Evolutionary conservation across 2,329 filamentous ascomycete genomes (phyloP), one percentile per base, ranked within the genome.

Genomic region (Fulvia fulva): DNA sequence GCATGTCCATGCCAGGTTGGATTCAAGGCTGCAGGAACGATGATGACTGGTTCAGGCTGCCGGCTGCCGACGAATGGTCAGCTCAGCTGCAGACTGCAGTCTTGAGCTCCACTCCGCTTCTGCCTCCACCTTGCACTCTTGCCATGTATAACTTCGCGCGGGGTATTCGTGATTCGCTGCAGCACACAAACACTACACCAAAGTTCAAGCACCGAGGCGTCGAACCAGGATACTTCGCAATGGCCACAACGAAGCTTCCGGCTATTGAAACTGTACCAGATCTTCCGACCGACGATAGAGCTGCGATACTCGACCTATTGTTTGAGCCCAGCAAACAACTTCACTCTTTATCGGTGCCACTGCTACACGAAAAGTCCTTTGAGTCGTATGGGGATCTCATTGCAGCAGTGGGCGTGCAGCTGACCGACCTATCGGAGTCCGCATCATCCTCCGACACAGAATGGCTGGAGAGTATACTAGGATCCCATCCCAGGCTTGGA

Each of bases 311-410:
- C 51, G 89, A 95, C 75, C 80, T 86, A 3, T 86, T 96, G 59
- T 96, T 97, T 74, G 92, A 97, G 72, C 89, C 90, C 16, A 91
- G 87, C 55, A 78, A 82, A 0, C 83, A 87, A 52, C 84, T 97
- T 1, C 90, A 93, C 73, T 79, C 81, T 12, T 80, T 94, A 14
- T 83, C 89, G 16, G 72, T 90, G 5, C 88, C 89, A 1, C 76
- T 87, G 2, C 78, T 95, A n/a, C 79, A 78, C 43, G 77, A 78
- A 46, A 75, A 80, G 50, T 73, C 77, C 1, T 92, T 90, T 72
- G 67, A 76, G 1, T 86, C 85, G 25, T 97, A 96, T 74, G 63
- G 78, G 7, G 80, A 84, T 34, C 80, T 96, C 6, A 87, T 96
- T 68, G 78, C 83, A 49, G 81, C 83, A 45, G 80, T 94, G 44